phyloP scores from a whole-genome alignment of 495 filamentous ascomycete genomes.

The Hypoxylon perforatum region DNA sequence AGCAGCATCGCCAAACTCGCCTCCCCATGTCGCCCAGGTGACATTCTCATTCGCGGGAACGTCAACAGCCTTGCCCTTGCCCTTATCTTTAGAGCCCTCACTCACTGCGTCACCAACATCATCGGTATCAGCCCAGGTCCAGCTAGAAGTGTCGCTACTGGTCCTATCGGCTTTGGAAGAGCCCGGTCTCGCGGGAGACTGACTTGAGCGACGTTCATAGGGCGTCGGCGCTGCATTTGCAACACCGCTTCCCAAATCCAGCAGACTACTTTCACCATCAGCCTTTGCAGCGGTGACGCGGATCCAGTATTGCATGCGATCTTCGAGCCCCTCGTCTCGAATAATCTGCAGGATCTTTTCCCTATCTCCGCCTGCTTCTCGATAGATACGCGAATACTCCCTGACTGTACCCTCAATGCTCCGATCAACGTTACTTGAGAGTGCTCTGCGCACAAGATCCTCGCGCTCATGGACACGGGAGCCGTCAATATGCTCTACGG shows the following conservation, averaged over 20 bases:
- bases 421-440: constrained; percentile 1
- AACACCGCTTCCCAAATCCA: background rate
- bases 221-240: background rate
- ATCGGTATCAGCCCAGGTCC: constrained; percentile 48
- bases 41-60: constrained; percentile 6
- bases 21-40: constrained; percentile 35
- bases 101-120: constrained; percentile 39
- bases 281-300: constrained; percentile 37
- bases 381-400: constrained; percentile 64
- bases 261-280: background rate
- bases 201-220: constrained; percentile 16
- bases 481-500: constrained; percentile 1
- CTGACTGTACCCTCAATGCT: constrained; percentile 10
- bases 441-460: constrained; percentile 9
- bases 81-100: constrained; percentile 51
- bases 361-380: constrained; percentile 67
- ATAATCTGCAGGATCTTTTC: constrained; percentile 70
- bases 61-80: constrained; percentile 38
- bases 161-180: constrained; percentile 35
- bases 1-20: constrained; percentile 27
- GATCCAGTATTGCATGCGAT: constrained; percentile 66
- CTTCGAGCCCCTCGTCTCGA: constrained; percentile 67
- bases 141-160: constrained; percentile 44
- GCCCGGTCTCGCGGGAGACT: constrained; percentile 23
- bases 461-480: background rate